Conservation (phyloP, 257 asterid species). For the Echium plantagineum region DNA sequence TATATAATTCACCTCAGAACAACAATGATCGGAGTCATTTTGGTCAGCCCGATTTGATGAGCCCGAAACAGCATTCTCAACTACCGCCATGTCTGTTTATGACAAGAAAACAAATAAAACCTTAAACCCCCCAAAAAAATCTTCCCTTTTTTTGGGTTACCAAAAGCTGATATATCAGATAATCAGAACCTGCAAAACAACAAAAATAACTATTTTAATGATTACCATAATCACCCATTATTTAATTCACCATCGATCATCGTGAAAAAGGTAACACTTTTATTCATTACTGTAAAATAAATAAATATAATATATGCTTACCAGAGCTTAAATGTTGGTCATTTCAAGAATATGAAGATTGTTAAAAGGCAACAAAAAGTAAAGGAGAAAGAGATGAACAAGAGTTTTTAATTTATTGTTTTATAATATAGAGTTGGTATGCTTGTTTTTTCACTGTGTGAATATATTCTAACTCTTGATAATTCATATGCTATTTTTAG, state of each 20-base stretch:
- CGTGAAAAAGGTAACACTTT: neutral
- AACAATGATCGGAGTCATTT: slow-evolving; percentile 22
- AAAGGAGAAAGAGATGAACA: neutral
- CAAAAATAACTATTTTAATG: neutral
- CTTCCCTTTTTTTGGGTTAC: neutral
- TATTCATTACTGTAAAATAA: neutral
- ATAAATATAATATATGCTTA: slow-evolving; percentile 3
- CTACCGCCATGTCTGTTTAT: slow-evolving; percentile 51
- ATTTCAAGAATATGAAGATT: slow-evolving; percentile 10
- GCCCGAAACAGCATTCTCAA: slow-evolving; percentile 56
- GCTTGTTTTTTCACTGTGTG: neutral
- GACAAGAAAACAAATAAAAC: neutral
- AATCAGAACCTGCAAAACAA: slow-evolving; percentile 6
- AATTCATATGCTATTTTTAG: too few species aligned
- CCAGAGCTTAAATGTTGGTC: slow-evolving; percentile 49
- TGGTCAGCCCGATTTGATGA: slow-evolving; percentile 43
- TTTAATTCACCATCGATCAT: slow-evolving; percentile 22
- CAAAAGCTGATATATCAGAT: neutral
- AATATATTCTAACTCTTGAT: too few species aligned
- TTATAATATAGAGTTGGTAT: neutral
- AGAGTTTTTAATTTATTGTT: neutral
- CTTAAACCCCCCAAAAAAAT: neutral
- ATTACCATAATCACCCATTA: slow-evolving; percentile 1
- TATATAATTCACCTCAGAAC: slow-evolving; percentile 28
- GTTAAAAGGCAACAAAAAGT: neutral